Evolutionary conservation across 108 stramenopile species (phyloP), one percentile per base, ranked within the genome.

Genomic region (Fragilaria radians): DNA sequence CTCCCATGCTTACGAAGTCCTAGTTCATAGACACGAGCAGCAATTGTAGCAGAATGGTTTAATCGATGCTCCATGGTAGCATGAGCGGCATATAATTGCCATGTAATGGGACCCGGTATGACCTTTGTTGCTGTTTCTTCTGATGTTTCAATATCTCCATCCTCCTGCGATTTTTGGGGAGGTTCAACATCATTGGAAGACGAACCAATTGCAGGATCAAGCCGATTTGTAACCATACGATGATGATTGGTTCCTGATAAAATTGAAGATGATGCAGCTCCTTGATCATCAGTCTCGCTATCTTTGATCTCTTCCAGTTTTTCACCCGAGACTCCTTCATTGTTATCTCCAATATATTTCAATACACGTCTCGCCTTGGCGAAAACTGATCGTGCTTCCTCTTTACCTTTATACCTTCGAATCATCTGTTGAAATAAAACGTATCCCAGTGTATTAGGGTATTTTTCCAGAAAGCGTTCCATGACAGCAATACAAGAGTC

Each of bases 21-120:
- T 4, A 94, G 69, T 59, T 94, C 93, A 61, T 85, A 94, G 32
- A 89, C 73, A 5, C 93, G 80, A 34, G 81, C 86, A 11, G 93
- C 93, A 49, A 94, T 72, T 28, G 77, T 72, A 0, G 87, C 87
- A n/a, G 72, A 74, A 31, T 81, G 53, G 58, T 88, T 86, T 14
- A 86, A 65, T 7, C 82, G 77, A 50, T 86, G 87, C 62, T 92
- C 91, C 32, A 92, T 86, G 14, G 76, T 77, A 4, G 91, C 91
- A 61, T 92, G 91, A 23, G 80, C 60, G 2, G 85, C 79, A 60
- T 88, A 92, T 18, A 92, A 71, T 30, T 92, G 90, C 85, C 86
- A 88, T 5, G 90, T 92, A 28, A 92, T 83, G 32, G 64, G 77
- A 50, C 82, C 82, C 7, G 47, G 14, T 17, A 29, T 32, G 17